phyloP scores from a whole-genome alignment of 2,329 filamentous ascomycete species.

The Ophiostoma populinum region DNA sequence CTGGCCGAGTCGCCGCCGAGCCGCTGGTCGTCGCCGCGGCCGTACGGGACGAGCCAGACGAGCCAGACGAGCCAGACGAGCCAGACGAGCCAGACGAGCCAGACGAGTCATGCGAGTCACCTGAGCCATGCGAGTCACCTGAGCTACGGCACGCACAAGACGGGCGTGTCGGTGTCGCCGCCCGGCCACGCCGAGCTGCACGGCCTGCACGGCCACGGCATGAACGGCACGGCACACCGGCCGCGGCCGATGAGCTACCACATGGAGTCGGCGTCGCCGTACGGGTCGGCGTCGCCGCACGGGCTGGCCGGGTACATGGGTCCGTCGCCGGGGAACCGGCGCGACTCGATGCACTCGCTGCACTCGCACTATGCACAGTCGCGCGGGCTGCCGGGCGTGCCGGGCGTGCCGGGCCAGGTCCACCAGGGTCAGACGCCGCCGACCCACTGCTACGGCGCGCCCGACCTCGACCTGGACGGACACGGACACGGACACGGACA shows the following conservation, averaged over 20 bases:
- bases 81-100: constrained; percentile 9
- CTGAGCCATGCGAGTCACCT: constrained; percentile 7
- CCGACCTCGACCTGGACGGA: constrained; percentile 49
- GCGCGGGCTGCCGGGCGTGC: constrained; percentile 26
- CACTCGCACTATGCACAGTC: constrained; percentile 32
- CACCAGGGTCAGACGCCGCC: no score
- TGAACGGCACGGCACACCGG: no score
- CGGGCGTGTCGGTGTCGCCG: constrained; percentile 22
- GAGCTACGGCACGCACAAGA: constrained; percentile 9
- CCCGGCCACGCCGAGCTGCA: constrained; percentile 14
- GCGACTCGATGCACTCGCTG: constrained; percentile 34
- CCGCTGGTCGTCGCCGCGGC: constrained; percentile 29
- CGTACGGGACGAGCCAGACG: constrained; percentile 17
- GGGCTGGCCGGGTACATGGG: constrained; percentile 22
- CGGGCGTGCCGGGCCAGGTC: constrained; percentile 48
- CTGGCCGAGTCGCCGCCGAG: constrained; percentile 35
- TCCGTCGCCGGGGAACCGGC: constrained; percentile 20
- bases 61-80: constrained; percentile 9
- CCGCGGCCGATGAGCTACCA: constrained; percentile 38
- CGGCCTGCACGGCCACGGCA: constrained; percentile 8
- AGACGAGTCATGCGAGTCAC: constrained; percentile 9
- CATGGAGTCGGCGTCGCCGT: constrained; percentile 24
- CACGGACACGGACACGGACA: no score
- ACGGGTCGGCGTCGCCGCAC: constrained; percentile 17
- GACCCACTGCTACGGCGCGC: constrained; percentile 58